Percentiles rank a stretch among this genome's conserved stretches.
Evolutionary conservation across 2,329 filamentous ascomycete genomes (phyloP).

Genomic region (Fusarium fracticaudum): DNA sequence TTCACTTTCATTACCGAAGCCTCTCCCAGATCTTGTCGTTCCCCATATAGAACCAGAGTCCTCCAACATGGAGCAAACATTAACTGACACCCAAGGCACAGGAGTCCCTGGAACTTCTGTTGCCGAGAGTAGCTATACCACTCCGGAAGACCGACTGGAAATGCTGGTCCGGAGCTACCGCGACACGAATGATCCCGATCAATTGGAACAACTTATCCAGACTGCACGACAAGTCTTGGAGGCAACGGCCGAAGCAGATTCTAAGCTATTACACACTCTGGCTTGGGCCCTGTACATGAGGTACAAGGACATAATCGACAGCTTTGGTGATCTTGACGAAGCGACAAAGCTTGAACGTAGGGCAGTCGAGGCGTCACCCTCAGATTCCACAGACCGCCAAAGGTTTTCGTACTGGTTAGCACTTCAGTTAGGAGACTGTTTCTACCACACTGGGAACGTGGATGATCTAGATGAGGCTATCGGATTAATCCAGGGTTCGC

Average conservation of each 20-base stretch:
- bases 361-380: not conserved
- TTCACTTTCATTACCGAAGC: not conserved
- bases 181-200: not conserved
- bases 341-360: not conserved
- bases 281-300: not conserved
- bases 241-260: accelerated
- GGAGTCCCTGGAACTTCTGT: accelerated
- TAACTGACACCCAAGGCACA: accelerated
- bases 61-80: not conserved
- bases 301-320: not conserved
- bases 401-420: not conserved
- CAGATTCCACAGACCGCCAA: not conserved
- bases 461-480: not conserved
- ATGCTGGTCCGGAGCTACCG: not conserved
- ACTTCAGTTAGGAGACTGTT: not conserved
- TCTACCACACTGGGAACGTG: not conserved
- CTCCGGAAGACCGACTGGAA: accelerated
- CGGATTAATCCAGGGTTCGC: not conserved
- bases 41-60: accelerated
- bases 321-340: not conserved
- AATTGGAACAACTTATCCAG: not conserved
- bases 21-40: no score
- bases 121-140: no score
- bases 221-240: not conserved
- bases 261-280: not conserved